These are phyloP conservation scores for Echeveria elegans DNA, from an alignment of 164 flowering plant species.

Conservation along the genomic window DNA sequence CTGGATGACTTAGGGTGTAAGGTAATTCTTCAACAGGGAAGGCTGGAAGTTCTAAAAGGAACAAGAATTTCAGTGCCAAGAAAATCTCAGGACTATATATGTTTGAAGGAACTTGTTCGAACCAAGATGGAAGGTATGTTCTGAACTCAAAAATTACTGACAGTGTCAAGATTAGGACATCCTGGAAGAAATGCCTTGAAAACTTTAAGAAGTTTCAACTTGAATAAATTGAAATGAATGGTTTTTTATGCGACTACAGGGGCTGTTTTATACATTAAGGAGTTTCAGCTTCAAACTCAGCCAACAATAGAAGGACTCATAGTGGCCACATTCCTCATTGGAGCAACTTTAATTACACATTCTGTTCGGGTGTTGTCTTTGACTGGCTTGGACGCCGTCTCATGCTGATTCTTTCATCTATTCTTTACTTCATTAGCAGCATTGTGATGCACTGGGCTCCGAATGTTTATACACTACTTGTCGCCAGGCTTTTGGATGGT, in stretches of 20 bases:
- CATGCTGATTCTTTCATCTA: conserved; percentile 35
- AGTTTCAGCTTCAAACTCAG: conserved; percentile 30
- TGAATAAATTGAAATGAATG: neutral
- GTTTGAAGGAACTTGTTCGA: no score
- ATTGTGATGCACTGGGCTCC: conserved; percentile 58
- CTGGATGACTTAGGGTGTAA: no score
- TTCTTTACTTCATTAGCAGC: conserved; percentile 37
- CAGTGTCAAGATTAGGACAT: no score
- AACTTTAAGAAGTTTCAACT: no score
- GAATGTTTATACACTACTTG: conserved; percentile 39
- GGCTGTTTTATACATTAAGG: conserved; percentile 47
- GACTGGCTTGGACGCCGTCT: conserved; percentile 52
- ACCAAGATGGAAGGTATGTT: no score
- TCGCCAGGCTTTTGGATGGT: conserved; percentile 54
- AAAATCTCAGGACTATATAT: no score
- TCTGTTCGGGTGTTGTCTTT: conserved; percentile 37
- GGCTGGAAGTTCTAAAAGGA: no score
- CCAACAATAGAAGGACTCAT: conserved; percentile 53
- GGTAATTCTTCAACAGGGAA: no score
- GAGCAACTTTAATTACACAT: conserved; percentile 44
- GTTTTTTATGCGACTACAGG: conserved; percentile 19
- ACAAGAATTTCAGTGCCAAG: no score
- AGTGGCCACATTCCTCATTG: conserved; percentile 53
- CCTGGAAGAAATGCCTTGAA: no score
- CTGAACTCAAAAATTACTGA: no score